Evolutionary conservation across 306 rosid species (phyloP).

Genomic region (Cercis canadensis): DNA sequence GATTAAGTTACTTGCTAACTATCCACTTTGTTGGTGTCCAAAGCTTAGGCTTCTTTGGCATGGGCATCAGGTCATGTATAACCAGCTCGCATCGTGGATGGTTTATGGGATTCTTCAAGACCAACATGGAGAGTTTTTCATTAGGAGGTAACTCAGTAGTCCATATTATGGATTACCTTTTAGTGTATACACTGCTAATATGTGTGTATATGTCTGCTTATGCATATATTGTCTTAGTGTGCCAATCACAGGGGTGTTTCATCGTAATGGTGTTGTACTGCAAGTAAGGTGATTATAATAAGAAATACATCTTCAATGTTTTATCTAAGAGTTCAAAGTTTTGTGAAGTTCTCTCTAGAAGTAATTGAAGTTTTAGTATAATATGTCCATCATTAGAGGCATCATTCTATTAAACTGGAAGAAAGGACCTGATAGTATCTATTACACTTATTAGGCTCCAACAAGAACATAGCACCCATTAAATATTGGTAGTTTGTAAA

Average conservation of each 20-base stretch:
- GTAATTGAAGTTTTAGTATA: too few relatives aligned
- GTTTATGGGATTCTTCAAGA: constrained; percentile 96
- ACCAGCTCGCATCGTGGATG: constrained; percentile 98
- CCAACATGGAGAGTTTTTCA: constrained; percentile 86
- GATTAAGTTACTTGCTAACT: constrained; percentile 28
- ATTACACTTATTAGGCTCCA: background rate
- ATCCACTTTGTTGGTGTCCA: constrained; percentile 41
- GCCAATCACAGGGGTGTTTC: constrained; percentile 20
- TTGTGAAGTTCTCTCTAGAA: background rate
- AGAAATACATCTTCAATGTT: background rate
- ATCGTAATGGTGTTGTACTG: constrained; percentile 10
- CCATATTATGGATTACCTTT: constrained; percentile 1
- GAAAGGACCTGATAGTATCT: too few relatives aligned
- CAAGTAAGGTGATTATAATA: constrained; percentile 12
- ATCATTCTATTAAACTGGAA: background rate
- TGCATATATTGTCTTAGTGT: constrained; percentile 10
- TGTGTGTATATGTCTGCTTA: background rate
- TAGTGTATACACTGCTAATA: background rate
- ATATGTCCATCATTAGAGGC: background rate
- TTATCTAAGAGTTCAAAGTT: constrained; percentile 14
- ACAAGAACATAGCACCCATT: background rate
- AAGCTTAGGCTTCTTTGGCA: constrained; percentile 98
- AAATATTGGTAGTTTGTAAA: background rate
- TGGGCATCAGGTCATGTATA: constrained; percentile 94
- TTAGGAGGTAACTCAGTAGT: constrained; percentile 63